Conservation (phyloP, 2,329 filamentous ascomycete genomes). For the Zelopaecilomyces penicillatus region DNA sequence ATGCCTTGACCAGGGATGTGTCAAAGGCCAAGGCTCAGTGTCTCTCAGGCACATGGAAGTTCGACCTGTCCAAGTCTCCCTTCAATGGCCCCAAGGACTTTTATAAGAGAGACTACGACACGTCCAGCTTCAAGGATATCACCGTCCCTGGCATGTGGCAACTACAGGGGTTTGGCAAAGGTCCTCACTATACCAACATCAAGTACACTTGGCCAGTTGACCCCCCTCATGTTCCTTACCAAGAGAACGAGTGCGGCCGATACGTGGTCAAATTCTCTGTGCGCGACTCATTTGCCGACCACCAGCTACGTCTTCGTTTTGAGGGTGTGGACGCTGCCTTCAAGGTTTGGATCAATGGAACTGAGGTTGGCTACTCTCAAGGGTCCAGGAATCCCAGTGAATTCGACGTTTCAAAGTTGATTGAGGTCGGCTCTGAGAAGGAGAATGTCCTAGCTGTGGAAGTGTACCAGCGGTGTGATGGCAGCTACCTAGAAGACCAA, state of each 20-base stretch:
- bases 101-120: slow-evolving; percentile 26
- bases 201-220: slow-evolving; percentile 59
- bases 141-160: slow-evolving; percentile 64
- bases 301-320: slow-evolving; percentile 59
- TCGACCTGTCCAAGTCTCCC: slow-evolving; percentile 38
- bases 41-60: slow-evolving; percentile 48
- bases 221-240: slow-evolving; percentile 54
- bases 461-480: slow-evolving; percentile 48
- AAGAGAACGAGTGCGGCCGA: slow-evolving; percentile 58
- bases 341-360: slow-evolving; percentile 62
- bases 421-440: slow-evolving; percentile 40
- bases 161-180: slow-evolving; percentile 53
- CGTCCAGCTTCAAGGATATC: slow-evolving; percentile 32
- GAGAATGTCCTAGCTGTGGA: slow-evolving; percentile 53
- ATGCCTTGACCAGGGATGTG: slow-evolving; percentile 37
- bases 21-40: slow-evolving; percentile 30
- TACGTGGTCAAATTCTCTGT: slow-evolving; percentile 52
- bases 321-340: slow-evolving; percentile 69
- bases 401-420: slow-evolving; percentile 58
- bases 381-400: slow-evolving; percentile 63
- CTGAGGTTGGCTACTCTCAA: slow-evolving; percentile 43
- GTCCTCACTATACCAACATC: slow-evolving; percentile 63
- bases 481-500: not conserved
- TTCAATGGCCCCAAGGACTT: slow-evolving; percentile 36
- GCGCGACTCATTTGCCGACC: slow-evolving; percentile 33